Evolutionary conservation across 352 stramenopile species (phyloP).

Genomic region (Globisporangium barbulae): DNA sequence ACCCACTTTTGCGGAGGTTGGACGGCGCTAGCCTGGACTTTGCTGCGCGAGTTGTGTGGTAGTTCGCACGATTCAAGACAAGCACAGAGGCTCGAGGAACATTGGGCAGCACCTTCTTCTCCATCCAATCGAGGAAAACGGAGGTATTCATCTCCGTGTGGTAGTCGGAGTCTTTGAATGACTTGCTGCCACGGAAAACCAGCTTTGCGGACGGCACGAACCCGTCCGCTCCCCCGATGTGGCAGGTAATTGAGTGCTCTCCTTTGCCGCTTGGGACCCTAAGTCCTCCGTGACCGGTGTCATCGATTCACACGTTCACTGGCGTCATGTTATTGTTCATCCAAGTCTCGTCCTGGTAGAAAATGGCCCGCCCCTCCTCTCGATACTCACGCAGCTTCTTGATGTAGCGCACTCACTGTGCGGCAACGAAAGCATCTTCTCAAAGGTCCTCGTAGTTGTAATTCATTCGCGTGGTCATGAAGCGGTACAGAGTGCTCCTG

Average conservation of each 20-base stretch:
- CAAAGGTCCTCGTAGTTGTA: not conserved
- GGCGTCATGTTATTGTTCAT: constrained; percentile 21
- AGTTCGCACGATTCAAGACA: not conserved
- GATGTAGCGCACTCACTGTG: not conserved
- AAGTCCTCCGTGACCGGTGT: constrained; percentile 13
- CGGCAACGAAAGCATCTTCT: not conserved
- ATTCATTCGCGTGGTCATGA: not conserved
- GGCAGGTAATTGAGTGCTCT: constrained; percentile 22
- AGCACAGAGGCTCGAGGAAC: not conserved
- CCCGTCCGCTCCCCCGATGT: constrained; percentile 13
- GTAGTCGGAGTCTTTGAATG: constrained; percentile 26
- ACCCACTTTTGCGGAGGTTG: not conserved
- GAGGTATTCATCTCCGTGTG: constrained; percentile 27
- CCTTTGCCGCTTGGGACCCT: constrained; percentile 21
- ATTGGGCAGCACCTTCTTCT: not conserved
- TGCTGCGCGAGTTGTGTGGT: not conserved
- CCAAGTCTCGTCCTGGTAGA: constrained; percentile 23
- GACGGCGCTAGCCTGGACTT: not conserved
- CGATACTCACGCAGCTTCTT: not conserved
- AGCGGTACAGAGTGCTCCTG: not conserved
- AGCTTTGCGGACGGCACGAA: constrained; percentile 20
- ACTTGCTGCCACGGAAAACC: constrained; percentile 24
- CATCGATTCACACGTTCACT: constrained; percentile 11
- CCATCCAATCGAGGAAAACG: constrained; percentile 25
- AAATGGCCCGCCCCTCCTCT: not conserved